These are phyloP conservation scores for Gynochthodes officinalis DNA, from an alignment of 257 asterid genomes.

Conservation along the genomic window DNA sequence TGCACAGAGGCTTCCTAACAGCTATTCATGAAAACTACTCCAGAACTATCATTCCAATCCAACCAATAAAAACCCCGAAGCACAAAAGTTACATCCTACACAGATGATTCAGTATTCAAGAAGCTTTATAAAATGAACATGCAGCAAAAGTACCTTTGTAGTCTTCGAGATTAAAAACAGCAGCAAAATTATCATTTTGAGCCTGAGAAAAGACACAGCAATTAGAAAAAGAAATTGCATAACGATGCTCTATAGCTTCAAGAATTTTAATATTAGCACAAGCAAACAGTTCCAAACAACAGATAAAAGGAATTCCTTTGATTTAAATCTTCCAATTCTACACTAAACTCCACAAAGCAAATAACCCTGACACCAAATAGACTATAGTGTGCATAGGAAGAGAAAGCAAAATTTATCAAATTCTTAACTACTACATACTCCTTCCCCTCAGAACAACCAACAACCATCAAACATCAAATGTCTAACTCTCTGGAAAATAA, in stretches of 20 bases:
- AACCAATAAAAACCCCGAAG: neutral
- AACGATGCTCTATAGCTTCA: neutral
- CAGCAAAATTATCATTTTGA: conserved; percentile 75
- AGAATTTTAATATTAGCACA: neutral
- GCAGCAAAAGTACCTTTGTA: conserved; percentile 64
- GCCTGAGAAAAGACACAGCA: conserved; percentile 47
- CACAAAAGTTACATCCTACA: neutral
- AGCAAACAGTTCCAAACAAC: neutral
- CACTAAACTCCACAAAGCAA: neutral
- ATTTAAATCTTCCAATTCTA: neutral
- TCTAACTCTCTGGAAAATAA: neutral
- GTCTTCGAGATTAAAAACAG: conserved; percentile 88
- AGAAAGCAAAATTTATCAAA: neutral
- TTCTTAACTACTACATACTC: neutral
- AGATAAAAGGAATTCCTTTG: neutral
- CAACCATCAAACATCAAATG: neutral
- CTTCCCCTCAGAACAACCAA: neutral
- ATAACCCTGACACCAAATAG: neutral
- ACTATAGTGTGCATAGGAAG: neutral
- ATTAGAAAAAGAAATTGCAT: conserved; percentile 13
- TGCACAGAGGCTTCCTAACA: too few relatives aligned
- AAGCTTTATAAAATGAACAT: conserved; percentile 4
- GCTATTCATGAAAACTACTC: neutral
- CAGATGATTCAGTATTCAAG: neutral
- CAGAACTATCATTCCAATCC: neutral